Evolutionary conservation across 1,139 yeast genomes (phyloP), one percentile per base, ranked within the genome.

Genomic region (Debaryomycetaceae sp.): DNA sequence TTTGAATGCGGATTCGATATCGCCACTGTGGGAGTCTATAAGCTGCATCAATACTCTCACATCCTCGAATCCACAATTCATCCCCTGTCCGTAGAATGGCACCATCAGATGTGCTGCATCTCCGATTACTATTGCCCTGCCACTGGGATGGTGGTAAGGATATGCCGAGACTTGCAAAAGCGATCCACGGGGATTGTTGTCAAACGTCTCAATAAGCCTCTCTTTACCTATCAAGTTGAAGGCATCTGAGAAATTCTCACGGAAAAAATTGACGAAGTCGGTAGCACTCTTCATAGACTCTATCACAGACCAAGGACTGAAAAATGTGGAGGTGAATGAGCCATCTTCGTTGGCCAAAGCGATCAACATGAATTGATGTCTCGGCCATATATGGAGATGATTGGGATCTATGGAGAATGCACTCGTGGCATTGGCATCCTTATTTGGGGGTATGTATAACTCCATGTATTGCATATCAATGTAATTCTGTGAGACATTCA

Each of bases 71-170:
- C 98, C 98, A 59, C 97, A 88, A 62, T 91, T 91, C 95, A 91
- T 86, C 3, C 98, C 98, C 62, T 91, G 98, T 6, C 97, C 97
- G 57, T 90, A 91, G 60, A 91, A 91, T 11, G 98, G 98, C 5
- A 91, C 97, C 97, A 90, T 90, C 13, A 95, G 83, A 63, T 91
- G 98, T 0, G 97, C 96, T 1, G 97, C 96, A 63, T 91, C 97
- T 4, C 97, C 97, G 34, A 91, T 69, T 5, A 91, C 68, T 11
- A 91, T 69, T 13, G 84, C 83, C 47, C 79, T 77, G 36, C 84
- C 90, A 37, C 70, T 66, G 33, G 76, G 73, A 48, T 73, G 77
- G 56, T 88, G 81, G 64, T 88, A 90, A 2, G 95, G 91, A 44
- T 69, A 69, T 49, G 89, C 84, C 44, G 71, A 70, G 4, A 82